These are phyloP conservation scores for Salvia sclarea DNA, from an alignment of 305 asterid genomes.

Conservation along the genomic window DNA sequence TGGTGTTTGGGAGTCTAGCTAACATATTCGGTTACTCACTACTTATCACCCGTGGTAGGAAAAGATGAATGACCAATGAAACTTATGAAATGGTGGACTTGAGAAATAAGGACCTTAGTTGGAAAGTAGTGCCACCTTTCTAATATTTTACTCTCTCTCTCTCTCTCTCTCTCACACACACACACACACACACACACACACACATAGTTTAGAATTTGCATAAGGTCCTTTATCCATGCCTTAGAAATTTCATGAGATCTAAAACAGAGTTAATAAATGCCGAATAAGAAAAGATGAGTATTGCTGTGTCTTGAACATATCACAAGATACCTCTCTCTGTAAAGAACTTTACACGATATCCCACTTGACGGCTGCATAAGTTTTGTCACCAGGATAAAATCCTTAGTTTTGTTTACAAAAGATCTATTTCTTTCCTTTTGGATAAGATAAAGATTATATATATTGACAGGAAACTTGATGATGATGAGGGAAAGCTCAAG, in stretches of 20 bases:
- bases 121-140: constrained; percentile 28
- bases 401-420: background rate
- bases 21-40: background rate
- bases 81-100: constrained; percentile 31
- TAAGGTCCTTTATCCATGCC: background rate
- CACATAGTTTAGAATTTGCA: background rate
- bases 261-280: background rate
- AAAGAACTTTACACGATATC: background rate
- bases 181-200: background rate
- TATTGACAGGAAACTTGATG: constrained; percentile 5
- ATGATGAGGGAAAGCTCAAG: background rate
- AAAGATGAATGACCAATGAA: constrained; percentile 20
- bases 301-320: background rate
- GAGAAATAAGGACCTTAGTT: constrained; percentile 7
- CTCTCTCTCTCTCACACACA: background rate
- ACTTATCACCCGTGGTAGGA: constrained; percentile 11
- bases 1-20: constrained; percentile 16
- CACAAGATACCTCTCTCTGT: background rate
- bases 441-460: background rate
- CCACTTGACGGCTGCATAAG: background rate
- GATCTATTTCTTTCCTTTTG: background rate
- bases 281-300: background rate
- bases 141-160: constrained; percentile 11
- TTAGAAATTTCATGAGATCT: background rate
- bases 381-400: background rate